A percentile compares a stretch with the other conserved stretches of the same genome.
These are phyloP conservation scores for Tephrocybe sp. DNA, from an alignment of 768 basidiomycete species.

Conservation along the genomic window DNA sequence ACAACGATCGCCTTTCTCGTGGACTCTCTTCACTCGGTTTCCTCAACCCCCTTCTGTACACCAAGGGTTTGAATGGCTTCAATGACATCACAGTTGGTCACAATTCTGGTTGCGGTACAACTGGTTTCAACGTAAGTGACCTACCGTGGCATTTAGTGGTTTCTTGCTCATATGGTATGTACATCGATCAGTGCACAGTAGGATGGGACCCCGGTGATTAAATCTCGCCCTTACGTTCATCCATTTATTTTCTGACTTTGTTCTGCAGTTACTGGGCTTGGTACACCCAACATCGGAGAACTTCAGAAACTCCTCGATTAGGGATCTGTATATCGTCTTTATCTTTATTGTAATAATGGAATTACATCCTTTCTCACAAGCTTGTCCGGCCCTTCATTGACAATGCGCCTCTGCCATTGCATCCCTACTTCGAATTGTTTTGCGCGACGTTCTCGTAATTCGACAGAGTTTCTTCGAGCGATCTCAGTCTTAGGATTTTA, in stretches of 20 bases:
- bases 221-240: not conserved
- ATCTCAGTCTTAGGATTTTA: no score
- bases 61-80: conserved; percentile 35
- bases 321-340: not conserved
- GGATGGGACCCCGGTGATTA: no score
- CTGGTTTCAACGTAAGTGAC: conserved; percentile 55
- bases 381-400: no score
- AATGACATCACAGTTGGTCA: conserved; percentile 59
- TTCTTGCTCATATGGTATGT: no score
- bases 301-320: conserved; percentile 28
- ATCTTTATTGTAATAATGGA: not conserved
- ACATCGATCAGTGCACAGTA: not conserved
- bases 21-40: conserved; percentile 54
- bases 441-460: no score
- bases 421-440: no score
- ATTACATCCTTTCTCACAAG: not conserved
- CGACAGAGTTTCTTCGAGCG: no score
- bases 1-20: conserved; percentile 51
- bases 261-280: conserved; percentile 23
- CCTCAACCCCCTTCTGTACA: conserved; percentile 64
- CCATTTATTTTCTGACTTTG: not conserved
- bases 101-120: conserved; percentile 57
- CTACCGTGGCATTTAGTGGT: no score
- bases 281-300: conserved; percentile 48
- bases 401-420: no score